Evolutionary conservation across 306 rosid species (phyloP).

Genomic region (Acacia melanoxylon): DNA sequence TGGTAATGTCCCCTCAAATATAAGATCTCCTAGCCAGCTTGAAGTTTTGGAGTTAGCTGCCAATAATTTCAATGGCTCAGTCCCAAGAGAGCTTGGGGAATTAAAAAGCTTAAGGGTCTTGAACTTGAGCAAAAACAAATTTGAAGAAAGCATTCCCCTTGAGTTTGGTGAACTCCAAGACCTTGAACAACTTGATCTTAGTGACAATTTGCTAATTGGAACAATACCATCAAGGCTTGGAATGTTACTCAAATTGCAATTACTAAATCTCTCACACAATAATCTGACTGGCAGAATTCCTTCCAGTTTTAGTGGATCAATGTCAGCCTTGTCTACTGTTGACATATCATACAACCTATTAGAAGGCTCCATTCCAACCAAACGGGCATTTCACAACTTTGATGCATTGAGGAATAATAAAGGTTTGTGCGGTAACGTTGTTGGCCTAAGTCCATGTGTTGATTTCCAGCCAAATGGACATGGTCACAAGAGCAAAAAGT

Average conservation of each 20-base stretch:
- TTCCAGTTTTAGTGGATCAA: background rate
- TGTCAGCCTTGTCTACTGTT: background rate
- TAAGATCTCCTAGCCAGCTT: background rate
- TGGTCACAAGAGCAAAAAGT: background rate
- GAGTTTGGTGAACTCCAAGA: background rate
- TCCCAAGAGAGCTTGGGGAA: background rate
- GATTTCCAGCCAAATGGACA: background rate
- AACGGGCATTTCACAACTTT: no score
- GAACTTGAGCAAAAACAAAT: constrained; percentile 13
- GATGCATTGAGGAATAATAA: no score
- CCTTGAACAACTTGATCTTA: no score
- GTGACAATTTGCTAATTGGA: no score
- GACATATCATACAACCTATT: no score
- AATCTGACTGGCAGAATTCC: constrained; percentile 31
- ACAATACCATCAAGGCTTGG: no score
- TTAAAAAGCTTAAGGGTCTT: background rate
- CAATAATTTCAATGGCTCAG: constrained; percentile 9
- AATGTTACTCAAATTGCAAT: no score
- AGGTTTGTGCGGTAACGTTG: no score
- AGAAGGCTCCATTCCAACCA: no score
- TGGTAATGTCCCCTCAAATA: background rate
- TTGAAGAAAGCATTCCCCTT: background rate
- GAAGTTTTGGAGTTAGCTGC: background rate
- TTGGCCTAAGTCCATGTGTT: background rate
- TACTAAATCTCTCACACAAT: constrained; percentile 10